Base-by-base conservation (phyloP, 2,329 filamentous ascomycete genomes). In the Paecilomyces formosus region DNA sequence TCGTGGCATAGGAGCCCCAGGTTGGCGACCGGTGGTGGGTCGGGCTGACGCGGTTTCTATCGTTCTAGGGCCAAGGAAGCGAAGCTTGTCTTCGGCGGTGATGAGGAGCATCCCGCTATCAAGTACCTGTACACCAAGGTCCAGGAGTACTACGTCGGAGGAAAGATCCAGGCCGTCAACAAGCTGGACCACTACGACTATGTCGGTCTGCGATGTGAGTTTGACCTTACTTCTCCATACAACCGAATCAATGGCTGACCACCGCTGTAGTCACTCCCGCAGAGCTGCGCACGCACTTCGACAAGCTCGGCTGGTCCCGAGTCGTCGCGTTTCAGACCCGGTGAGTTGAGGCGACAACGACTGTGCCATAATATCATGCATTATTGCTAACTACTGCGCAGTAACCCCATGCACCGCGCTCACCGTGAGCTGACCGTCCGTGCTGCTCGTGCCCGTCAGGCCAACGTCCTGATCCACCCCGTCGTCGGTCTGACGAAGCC, bases 341-440 rank as follows among this genome's bases (percentile, higher is more conserved):
- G 73, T 74, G 62, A 56, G 62, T 56, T 31, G 18, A 4, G 52
- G 22, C 49, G 56, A n/a, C 33, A 22, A 52, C 53, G 45, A 26
- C 15, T 54, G n/a, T n/a, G n/a, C 28, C 26, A 21, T 18, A 50
- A 54, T 21, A 1, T 11, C 26, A 12, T 31, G 26, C 15, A 54
- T 30, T 7, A 9, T 31, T 31, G 30, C 30, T 31, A 31, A 31
- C 63, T 65, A 54, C 53, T 33, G 31, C 53, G 9, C 55, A 76
- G 92, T 76, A 99, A 99, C 81, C 94, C 94, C 68, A 99, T 99
- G 94, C 94, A 99, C 82, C 89, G 94, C 71, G 94, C 94, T 75
- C 94, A 99, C 80, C 87, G 94, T 79, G 94, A 99, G 81, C 82
- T 99, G 77, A 99, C 94, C 60, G 94, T 99, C 72, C 92, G 94